These are phyloP conservation scores for Buxus sempervirens DNA, from an alignment of 164 flowering plant genomes.

Conservation along the genomic window DNA sequence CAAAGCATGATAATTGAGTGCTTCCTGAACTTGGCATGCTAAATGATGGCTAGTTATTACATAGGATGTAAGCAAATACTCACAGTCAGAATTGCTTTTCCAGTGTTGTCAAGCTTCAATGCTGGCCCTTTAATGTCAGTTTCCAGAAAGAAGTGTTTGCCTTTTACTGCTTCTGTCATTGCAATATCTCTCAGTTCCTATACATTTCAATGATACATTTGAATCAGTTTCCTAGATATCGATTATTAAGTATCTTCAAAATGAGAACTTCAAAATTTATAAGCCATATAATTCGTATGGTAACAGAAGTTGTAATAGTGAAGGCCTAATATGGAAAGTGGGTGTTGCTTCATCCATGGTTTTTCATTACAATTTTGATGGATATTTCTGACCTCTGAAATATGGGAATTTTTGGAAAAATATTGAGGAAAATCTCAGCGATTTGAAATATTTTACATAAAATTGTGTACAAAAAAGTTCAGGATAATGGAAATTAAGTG, in stretches of 20 bases:
- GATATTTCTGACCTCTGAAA: too few relatives aligned
- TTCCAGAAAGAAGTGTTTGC: slow-evolving; percentile 85
- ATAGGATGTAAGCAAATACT: slow-evolving; percentile 12
- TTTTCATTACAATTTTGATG: too few relatives aligned
- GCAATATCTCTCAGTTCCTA: slow-evolving; percentile 88
- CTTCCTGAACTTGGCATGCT: neutral
- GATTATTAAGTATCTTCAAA: neutral
- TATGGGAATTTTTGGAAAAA: too few relatives aligned
- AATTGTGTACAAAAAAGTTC: too few relatives aligned
- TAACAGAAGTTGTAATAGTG: neutral
- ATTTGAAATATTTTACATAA: too few relatives aligned
- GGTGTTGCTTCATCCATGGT: neutral
- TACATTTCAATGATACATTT: slow-evolving; percentile 9
- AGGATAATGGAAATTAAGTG: too few relatives aligned
- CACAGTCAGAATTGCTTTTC: slow-evolving; percentile 77
- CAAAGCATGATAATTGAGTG: neutral
- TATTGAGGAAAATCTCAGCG: too few relatives aligned
- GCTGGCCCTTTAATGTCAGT: slow-evolving; percentile 82
- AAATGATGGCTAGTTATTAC: too few relatives aligned
- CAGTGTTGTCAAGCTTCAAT: slow-evolving; percentile 87
- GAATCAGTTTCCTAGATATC: neutral
- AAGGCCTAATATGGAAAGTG: neutral
- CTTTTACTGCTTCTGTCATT: slow-evolving; percentile 59
- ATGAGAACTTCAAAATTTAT: neutral
- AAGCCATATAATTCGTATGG: neutral